These are phyloP conservation scores for Diaporthe citrichinensis DNA, from an alignment of 2,329 filamentous ascomycete genomes.

Conservation along the genomic window DNA sequence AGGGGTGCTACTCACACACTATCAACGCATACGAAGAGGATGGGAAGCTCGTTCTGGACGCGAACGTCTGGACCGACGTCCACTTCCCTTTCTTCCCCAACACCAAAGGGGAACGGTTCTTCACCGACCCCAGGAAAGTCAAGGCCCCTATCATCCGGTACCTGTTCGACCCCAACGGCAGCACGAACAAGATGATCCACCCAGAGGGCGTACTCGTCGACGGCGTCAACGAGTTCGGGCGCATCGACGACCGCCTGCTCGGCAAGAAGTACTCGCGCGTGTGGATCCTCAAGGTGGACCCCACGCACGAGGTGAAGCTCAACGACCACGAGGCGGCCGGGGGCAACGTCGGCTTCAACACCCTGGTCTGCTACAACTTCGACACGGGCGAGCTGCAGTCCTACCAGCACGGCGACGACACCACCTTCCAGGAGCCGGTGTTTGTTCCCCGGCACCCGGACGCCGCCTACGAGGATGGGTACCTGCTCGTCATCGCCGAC, in stretches of 20 bases:
- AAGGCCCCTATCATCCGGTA: background rate
- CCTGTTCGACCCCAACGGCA: background rate
- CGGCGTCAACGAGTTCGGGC: background rate
- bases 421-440: background rate
- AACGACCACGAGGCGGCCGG: background rate
- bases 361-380: slow-evolving; percentile 4
- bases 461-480: background rate
- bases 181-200: background rate
- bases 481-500: background rate
- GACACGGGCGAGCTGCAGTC: slow-evolving; percentile 4
- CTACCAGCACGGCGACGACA: background rate
- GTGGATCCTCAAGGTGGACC: slow-evolving; percentile 3
- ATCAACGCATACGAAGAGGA: slow-evolving; percentile 9
- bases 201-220: background rate
- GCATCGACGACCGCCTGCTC: background rate
- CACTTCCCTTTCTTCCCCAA: background rate
- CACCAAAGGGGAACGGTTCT: background rate
- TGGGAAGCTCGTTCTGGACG: background rate
- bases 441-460: background rate
- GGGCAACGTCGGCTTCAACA: slow-evolving; percentile 4
- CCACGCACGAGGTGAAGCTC: background rate
- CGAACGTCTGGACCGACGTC: background rate
- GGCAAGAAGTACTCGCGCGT: slow-evolving; percentile 8
- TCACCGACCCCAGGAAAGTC: slow-evolving; percentile 1
- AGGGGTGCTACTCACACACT: background rate